Base-by-base conservation (phyloP, 2,329 filamentous ascomycete genomes). In the Zalaria sp. region DNA sequence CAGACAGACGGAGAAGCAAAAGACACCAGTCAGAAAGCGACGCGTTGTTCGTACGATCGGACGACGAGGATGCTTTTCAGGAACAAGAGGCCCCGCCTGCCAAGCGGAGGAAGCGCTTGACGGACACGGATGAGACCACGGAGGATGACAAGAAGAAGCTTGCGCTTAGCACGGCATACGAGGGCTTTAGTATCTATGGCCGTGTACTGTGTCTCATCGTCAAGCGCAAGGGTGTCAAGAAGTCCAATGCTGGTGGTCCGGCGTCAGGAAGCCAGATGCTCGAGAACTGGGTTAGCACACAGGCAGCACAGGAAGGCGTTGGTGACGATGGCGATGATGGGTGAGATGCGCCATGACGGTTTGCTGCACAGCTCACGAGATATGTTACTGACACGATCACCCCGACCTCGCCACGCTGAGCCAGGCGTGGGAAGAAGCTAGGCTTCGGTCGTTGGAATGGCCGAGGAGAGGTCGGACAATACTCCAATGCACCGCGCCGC, bases 161-260 rank as follows among this genome's bases (percentile, higher is more conserved):
- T 52, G 76, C 74, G 18, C 75, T 95, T 67, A 80, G 82, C 47
- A 91, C 89, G 26, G 80, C 79, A 9, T 98, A 96, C 62, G 87
- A 96, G 54, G 89, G 91, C 5, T 96, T 96, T 63, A 84, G 82
- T 53, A 95, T 98, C 56, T 93, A 94, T 63, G 87, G 91, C 7
- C 82, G 86, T 51, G 86, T 94, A 37, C 68, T 98, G 26, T 96
- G 88, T 61, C 71, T 98, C 44, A 82, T 98, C 5, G 80, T 98
- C 60, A 83, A 81, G 57, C 79, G 81, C 46, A 81, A 79, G 49
- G 71, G 68, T 38, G 67, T 62, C 50, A 71, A 64, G 49, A 58
- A 49, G 26, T 36, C 52, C 10, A 37, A 46, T 11, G 44, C 45
- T 10, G 48, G 43, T 5, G 52, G 53, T 18, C 37, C 44, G 5